These are phyloP conservation scores for Colletotrichum nymphaeae DNA, from an alignment of 2,329 filamentous ascomycete genomes.

Conservation along the genomic window DNA sequence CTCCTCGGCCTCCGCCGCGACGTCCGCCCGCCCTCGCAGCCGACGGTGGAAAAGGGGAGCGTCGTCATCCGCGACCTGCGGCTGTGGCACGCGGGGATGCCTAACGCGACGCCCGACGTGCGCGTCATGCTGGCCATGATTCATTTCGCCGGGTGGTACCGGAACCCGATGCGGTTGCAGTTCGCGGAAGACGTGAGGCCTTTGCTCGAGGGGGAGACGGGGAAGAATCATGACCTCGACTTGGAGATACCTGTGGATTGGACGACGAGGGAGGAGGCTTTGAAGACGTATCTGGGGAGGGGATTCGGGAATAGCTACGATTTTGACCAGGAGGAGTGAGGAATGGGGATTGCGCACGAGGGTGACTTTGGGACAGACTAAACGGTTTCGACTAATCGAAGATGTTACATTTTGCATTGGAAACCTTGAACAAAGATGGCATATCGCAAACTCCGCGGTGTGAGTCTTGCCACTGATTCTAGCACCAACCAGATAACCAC, in stretches of 20 bases:
- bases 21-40: constrained; percentile 59
- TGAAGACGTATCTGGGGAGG: constrained; percentile 62
- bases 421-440: too few relatives aligned
- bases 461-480: too few relatives aligned
- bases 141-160: constrained; percentile 68
- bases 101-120: constrained; percentile 61
- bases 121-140: constrained; percentile 71
- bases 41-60: constrained; percentile 63
- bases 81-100: constrained; percentile 74
- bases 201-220: constrained; percentile 49
- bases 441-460: too few relatives aligned
- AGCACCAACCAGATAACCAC: too few relatives aligned
- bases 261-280: constrained; percentile 53
- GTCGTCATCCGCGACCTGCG: constrained; percentile 69
- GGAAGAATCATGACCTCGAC: too few relatives aligned
- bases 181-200: constrained; percentile 61
- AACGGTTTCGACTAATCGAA: background rate
- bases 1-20: constrained; percentile 51
- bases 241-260: constrained; percentile 65
- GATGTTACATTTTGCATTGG: too few relatives aligned
- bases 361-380: background rate
- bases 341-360: too few relatives aligned
- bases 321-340: constrained; percentile 59
- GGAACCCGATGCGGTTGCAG: constrained; percentile 67
- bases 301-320: constrained; percentile 73